phyloP scores from a whole-genome alignment of 1,139 yeast genomes.

The Taphrina confusa region DNA sequence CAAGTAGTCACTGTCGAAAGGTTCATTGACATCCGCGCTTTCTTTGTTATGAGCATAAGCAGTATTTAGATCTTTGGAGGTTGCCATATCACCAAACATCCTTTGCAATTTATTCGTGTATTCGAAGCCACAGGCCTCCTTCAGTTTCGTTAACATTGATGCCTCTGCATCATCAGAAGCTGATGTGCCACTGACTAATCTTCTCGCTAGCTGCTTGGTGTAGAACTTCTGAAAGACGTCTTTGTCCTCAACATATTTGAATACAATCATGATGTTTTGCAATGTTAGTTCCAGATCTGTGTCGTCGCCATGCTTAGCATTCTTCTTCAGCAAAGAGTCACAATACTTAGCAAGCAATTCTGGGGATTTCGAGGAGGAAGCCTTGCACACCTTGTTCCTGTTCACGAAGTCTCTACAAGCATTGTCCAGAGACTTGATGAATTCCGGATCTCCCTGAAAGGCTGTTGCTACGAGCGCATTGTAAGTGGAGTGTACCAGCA shows the following conservation, averaged over 20 bases:
- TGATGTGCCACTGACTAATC: slow-evolving; percentile 82
- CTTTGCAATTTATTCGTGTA: slow-evolving; percentile 91
- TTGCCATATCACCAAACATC: slow-evolving; percentile 93
- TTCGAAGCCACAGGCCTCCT: slow-evolving; percentile 87
- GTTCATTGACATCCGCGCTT: slow-evolving; percentile 45
- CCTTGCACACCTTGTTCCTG: slow-evolving; percentile 72
- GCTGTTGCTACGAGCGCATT: slow-evolving; percentile 67
- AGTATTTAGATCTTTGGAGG: slow-evolving; percentile 74
- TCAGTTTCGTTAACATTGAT: slow-evolving; percentile 77
- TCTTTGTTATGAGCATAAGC: slow-evolving; percentile 58
- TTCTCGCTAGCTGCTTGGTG: slow-evolving; percentile 81
- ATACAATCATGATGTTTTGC: slow-evolving; percentile 81
- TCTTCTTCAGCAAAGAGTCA: slow-evolving; percentile 76
- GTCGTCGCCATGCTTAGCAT: slow-evolving; percentile 65
- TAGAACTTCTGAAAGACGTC: slow-evolving; percentile 94
- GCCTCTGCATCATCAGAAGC: slow-evolving; percentile 85
- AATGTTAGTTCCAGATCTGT: slow-evolving; percentile 65
- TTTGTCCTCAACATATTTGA: slow-evolving; percentile 87
- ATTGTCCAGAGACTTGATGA: slow-evolving; percentile 83
- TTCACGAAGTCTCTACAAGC: slow-evolving; percentile 83
- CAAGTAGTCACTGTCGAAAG: slow-evolving; percentile 64
- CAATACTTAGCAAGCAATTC: slow-evolving; percentile 84
- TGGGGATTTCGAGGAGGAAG: slow-evolving; percentile 71
- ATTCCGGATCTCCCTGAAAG: slow-evolving; percentile 72
- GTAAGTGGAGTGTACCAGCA: slow-evolving; percentile 68